These are phyloP conservation scores for Verticillium longisporum DNA, from an alignment of 2,329 filamentous ascomycete species.

Conservation along the genomic window DNA sequence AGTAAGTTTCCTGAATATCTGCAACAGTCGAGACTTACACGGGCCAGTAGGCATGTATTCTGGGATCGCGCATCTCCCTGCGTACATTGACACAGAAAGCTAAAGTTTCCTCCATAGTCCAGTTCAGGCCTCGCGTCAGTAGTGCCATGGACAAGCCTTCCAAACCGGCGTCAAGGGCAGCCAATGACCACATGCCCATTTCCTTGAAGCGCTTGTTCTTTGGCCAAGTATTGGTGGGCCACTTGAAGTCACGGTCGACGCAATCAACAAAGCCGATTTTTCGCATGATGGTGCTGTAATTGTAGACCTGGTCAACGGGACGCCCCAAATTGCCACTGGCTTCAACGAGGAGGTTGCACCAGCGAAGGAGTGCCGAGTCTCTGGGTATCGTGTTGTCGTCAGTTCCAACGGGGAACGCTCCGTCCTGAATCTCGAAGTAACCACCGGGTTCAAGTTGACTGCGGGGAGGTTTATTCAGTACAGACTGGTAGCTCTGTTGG, in stretches of 20 bases:
- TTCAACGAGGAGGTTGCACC: constrained; percentile 1
- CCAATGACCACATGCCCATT: background rate
- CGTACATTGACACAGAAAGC: constrained; percentile 19
- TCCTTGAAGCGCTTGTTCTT: constrained; percentile 37
- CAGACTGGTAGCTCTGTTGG: too few relatives aligned
- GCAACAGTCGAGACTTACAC: constrained; percentile 16
- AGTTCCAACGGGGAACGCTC: constrained; percentile 4
- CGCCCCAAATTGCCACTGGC: constrained; percentile 16
- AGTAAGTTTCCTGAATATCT: background rate
- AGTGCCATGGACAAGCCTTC: constrained; percentile 23
- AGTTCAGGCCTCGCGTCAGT: constrained; percentile 22
- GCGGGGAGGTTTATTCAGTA: background rate
- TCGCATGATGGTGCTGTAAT: constrained; percentile 30
- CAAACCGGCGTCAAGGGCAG: constrained; percentile 9
- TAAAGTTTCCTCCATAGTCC: constrained; percentile 19
- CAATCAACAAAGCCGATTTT: constrained; percentile 45
- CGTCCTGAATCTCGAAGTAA: constrained; percentile 8
- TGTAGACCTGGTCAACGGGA: constrained; percentile 16
- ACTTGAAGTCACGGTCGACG: constrained; percentile 32
- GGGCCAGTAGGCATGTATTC: constrained; percentile 23
- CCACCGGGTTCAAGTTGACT: constrained; percentile 7
- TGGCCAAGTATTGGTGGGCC: constrained; percentile 40
- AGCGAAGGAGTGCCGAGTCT: constrained; percentile 4
- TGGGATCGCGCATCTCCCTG: constrained; percentile 20
- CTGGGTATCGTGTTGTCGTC: constrained; percentile 31